A percentile compares a stretch with the other conserved stretches of the same genome.
Conservation (phyloP, 352 stramenopile genomes). For the Phytophthora tubulina region DNA sequence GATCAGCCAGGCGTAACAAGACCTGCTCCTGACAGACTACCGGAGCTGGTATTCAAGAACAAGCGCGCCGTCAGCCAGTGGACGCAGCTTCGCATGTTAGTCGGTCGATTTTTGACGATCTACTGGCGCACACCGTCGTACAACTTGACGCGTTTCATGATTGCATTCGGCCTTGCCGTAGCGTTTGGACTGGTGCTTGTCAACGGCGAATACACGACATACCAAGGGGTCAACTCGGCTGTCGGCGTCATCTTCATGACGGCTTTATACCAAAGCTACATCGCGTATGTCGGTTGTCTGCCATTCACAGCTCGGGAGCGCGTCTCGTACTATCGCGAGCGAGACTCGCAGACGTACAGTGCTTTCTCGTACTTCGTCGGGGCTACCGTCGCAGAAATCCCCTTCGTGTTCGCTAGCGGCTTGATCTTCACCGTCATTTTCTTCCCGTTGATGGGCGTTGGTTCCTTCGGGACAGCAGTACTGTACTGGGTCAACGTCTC, state of each 20-base stretch:
- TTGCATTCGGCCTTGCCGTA: slow-evolving; percentile 67
- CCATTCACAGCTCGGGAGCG: slow-evolving; percentile 73
- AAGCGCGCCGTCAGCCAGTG: slow-evolving; percentile 26
- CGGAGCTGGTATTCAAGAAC: slow-evolving; percentile 19
- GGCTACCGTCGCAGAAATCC: slow-evolving; percentile 79
- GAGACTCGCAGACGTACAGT: slow-evolving; percentile 86
- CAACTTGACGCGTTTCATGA: slow-evolving; percentile 67
- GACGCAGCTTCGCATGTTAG: slow-evolving; percentile 24
- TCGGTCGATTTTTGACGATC: slow-evolving; percentile 16
- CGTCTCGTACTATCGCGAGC: slow-evolving; percentile 91
- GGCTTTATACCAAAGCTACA: slow-evolving; percentile 68
- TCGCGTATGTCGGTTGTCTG: slow-evolving; percentile 68
- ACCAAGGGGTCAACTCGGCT: slow-evolving; percentile 42
- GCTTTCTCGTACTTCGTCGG: slow-evolving; percentile 70
- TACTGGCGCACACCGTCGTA: slow-evolving; percentile 77
- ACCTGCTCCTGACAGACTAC: slow-evolving; percentile 8
- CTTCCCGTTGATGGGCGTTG: slow-evolving; percentile 56
- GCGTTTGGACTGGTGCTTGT: slow-evolving; percentile 75
- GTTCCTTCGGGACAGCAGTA: slow-evolving; percentile 41
- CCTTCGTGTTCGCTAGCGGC: slow-evolving; percentile 51
- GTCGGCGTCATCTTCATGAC: slow-evolving; percentile 72
- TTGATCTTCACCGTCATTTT: slow-evolving; percentile 60
- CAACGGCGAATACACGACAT: slow-evolving; percentile 42
- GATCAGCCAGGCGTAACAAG: slow-evolving; percentile 10
- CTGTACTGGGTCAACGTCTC: slow-evolving; percentile 46